phyloP scores from a whole-genome alignment of 495 filamentous ascomycete species.

The Aspergillus biplanus region DNA sequence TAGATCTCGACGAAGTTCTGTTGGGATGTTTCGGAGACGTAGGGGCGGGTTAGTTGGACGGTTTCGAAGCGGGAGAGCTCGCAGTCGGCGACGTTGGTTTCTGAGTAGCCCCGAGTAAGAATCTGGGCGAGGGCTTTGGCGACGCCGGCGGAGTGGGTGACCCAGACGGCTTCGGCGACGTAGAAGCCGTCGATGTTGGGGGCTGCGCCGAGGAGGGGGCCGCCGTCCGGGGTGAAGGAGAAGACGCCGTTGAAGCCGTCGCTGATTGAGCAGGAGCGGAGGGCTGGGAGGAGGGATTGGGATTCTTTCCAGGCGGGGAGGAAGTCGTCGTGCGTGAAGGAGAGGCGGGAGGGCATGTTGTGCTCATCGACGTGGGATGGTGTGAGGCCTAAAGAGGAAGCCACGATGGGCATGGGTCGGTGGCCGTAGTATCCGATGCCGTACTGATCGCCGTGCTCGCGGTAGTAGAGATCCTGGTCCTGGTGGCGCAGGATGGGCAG shows the following conservation, averaged over 20 bases:
- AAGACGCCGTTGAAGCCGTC: slow-evolving; percentile 59
- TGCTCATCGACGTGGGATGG: slow-evolving; percentile 49
- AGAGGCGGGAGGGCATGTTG: slow-evolving; percentile 55
- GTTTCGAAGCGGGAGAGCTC: slow-evolving; percentile 56
- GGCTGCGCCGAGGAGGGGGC: slow-evolving; percentile 50
- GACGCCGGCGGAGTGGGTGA: slow-evolving; percentile 58
- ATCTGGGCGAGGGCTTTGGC: slow-evolving; percentile 53
- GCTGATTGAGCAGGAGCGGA: slow-evolving; percentile 43
- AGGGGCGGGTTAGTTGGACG: slow-evolving; percentile 45
- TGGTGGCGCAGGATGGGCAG: slow-evolving; percentile 55
- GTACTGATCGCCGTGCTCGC: slow-evolving; percentile 54
- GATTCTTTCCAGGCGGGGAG: slow-evolving; percentile 52
- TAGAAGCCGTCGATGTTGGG: slow-evolving; percentile 54
- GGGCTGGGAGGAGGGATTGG: slow-evolving; percentile 44
- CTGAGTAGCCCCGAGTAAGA: slow-evolving; percentile 48
- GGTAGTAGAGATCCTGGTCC: slow-evolving; percentile 57
- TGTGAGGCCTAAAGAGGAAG: slow-evolving; percentile 44
- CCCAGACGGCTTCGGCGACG: slow-evolving; percentile 59
- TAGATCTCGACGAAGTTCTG: slow-evolving; percentile 59
- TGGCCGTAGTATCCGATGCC: slow-evolving; percentile 60
- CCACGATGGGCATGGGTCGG: slow-evolving; percentile 52
- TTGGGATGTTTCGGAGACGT: slow-evolving; percentile 50
- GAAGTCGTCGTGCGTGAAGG: slow-evolving; percentile 54
- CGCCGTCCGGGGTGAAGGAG: slow-evolving; percentile 58
- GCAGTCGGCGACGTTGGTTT: slow-evolving; percentile 52